Evolutionary conservation across 495 filamentous ascomycete genomes (phyloP), one percentile per base, ranked within the genome.

Genomic region (Elaphomyces granulatus): DNA sequence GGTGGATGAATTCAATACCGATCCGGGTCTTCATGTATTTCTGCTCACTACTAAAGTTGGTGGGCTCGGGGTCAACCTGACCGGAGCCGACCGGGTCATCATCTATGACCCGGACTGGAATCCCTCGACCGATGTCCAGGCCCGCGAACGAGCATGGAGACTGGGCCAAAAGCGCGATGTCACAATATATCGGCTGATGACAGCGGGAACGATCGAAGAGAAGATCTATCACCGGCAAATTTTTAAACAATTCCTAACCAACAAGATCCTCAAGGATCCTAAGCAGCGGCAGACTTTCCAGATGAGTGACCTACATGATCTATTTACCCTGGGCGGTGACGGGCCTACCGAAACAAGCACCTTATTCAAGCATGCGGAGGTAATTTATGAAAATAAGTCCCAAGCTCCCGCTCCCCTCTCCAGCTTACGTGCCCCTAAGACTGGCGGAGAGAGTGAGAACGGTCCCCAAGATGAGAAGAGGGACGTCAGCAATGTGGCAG

Each of bases 91-190:
- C 56, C 80, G 90, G 17, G 86, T 98, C 40, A 92, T 98, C 52
- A 94, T 98, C 40, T 98, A 82, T 46, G 90, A 98, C 51, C 90
- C 90, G 0, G 88, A 98, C 54, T 98, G 90, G 90, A 95, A 98
- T 55, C 86, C 85, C 8, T 90, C 84, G 1, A 94, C 83, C 1
- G 87, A 95, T 50, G 64, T 88, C 19, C 88, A 98, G 54, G 90
- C 90, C 3, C 77, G 88, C n/a, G 90, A 98, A 60, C 74, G 90
- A 41, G 88, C 90, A 16, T 96, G 90, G 90, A 74, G 90, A 31
- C 68, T 98, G 8, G 90, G 90, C 2, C 90, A 98, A 60, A 95
- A 87, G 52, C 77, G 79, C 35, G 83, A 93, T 34, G 90, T 98
- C 15, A 87, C 80, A 0, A 87, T 98, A 20, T 98, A 90, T 56